Evolutionary conservation across 257 asterid genomes (phyloP), one percentile per base, ranked within the genome.

Genomic region (Paulownia fortunei): DNA sequence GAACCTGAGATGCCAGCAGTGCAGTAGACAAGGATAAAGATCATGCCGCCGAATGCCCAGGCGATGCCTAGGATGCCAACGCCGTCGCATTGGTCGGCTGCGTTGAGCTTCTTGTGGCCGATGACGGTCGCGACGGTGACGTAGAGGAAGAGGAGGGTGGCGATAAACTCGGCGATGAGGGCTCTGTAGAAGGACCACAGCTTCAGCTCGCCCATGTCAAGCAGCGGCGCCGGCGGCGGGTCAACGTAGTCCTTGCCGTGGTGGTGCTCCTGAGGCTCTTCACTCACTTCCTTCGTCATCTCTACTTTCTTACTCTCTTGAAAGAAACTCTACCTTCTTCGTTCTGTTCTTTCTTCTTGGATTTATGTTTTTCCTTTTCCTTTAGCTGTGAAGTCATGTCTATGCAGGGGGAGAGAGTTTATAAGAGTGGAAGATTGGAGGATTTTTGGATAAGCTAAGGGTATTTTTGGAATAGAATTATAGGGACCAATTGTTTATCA

Each of bases 11-110:
- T 86, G 2, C 97, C 97, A 44, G 96, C 97, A 72, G 97, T 92
- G 95, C 97, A 92, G 96, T 92, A 92, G 73, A 92, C 97, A 60
- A 89, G 96, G 78, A 92, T 76, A 78, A 90, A 92, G 61, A 92
- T 90, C 97, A 89, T 92, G 90, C 97, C 97, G 18, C 97, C 97
- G 70, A 92, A 90, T 5, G 96, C 96, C 97, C 97, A 92, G 37
- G 97, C 84, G 74, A 92, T 90, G 44, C 97, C 97, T 11, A 92
- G 94, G 77, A 90, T 26, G 60, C 96, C 97, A 44, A 90, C 97
- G 21, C 97, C 97, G 64, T 82, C 97, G 76, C 97, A 92, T 26
- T 79, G 84, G 79, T 88, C 94, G 21, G 55, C 84, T 24, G 54
- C 87, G 91, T 58, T 79, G 60, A 72, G 85, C 84, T 89, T 86